These are phyloP conservation scores for Pseudogymnoascus sp. DNA, from an alignment of 2,329 filamentous ascomycete genomes.

Conservation along the genomic window DNA sequence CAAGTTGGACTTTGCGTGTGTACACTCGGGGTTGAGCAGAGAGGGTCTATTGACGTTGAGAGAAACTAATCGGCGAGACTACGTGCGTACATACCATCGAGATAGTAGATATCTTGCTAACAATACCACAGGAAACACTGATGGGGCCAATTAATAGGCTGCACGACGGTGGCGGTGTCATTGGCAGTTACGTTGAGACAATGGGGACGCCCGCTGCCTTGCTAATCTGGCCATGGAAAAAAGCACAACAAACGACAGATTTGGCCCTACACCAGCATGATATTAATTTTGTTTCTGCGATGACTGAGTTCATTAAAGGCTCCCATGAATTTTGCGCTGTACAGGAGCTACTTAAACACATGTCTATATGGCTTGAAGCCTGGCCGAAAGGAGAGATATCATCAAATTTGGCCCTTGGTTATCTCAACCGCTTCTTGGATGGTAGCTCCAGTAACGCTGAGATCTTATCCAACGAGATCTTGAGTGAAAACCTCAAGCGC, in stretches of 20 bases:
- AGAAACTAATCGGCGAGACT: neutral
- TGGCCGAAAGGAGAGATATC: neutral
- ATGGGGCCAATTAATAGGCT: neutral
- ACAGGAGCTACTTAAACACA: neutral
- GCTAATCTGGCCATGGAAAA: neutral
- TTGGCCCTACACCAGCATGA: neutral
- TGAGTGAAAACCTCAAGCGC: no score
- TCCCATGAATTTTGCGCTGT: neutral
- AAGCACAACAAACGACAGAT: neutral
- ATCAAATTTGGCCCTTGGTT: neutral
- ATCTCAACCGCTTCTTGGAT: neutral
- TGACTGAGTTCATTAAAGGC: neutral
- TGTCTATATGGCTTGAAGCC: neutral
- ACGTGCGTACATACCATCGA: neutral
- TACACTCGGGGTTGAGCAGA: neutral
- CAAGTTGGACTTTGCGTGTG: neutral
- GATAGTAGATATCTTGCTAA: neutral
- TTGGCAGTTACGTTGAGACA: neutral
- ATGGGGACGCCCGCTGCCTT: neutral
- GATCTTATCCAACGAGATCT: no score
- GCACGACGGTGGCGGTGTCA: rapidly evolving
- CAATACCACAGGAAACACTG: neutral
- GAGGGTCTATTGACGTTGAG: neutral
- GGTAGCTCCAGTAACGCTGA: no score
- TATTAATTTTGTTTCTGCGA: neutral